Conservation (phyloP, 208 protist genomes). For the Leishmania martiniquensis region DNA sequence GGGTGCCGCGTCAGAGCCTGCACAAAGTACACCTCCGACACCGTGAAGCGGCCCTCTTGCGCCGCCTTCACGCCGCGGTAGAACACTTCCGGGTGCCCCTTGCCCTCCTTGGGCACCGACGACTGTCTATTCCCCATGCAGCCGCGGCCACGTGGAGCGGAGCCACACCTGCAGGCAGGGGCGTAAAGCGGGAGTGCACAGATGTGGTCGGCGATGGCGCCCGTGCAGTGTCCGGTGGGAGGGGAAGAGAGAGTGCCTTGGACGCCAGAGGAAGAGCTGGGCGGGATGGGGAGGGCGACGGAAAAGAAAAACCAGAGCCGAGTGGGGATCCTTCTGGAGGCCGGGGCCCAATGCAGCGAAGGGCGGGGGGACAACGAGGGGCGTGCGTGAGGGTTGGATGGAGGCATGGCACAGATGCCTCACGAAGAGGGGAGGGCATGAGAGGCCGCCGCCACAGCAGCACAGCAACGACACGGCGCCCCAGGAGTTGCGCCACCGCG, state of each 20-base stretch:
- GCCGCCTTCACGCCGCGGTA: slow-evolving; percentile 18
- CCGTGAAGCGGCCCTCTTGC: slow-evolving; percentile 15
- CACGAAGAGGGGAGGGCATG: neutral
- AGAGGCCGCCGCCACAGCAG: neutral
- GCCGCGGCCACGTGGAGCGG: neutral
- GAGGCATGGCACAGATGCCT: neutral
- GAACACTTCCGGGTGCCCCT: slow-evolving; percentile 19
- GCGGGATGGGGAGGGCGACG: neutral
- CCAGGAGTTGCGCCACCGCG: neutral
- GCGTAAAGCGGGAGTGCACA: neutral
- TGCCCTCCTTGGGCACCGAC: slow-evolving; percentile 5
- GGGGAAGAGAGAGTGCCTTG: neutral
- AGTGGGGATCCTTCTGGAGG: neutral
- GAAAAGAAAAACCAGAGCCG: neutral
- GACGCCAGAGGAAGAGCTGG: neutral
- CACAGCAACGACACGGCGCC: neutral
- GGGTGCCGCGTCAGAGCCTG: slow-evolving; percentile 20
- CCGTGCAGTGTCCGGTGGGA: neutral
- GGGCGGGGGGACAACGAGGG: neutral
- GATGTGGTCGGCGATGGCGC: neutral
- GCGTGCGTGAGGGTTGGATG: neutral
- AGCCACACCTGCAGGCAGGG: neutral
- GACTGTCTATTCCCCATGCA: slow-evolving; percentile 4
- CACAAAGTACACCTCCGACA: slow-evolving; percentile 31
- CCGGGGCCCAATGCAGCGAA: neutral